Conservation (phyloP, 345 rosid genomes). For the Excoecaria agallocha region DNA sequence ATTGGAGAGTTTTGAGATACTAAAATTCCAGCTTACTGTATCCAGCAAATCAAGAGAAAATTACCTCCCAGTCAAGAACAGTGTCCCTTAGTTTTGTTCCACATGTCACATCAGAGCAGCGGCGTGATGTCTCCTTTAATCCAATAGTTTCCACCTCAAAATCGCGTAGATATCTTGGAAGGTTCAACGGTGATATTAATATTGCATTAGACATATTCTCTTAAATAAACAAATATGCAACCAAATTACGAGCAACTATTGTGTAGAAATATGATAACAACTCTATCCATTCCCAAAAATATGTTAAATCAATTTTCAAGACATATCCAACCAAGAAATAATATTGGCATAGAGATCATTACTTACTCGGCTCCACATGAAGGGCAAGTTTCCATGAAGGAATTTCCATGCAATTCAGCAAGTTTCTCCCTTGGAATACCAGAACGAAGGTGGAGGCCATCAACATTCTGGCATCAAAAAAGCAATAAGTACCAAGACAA, state of each 20-base stretch:
- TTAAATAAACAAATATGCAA: background rate
- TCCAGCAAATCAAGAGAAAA: background rate
- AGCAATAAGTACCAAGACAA: background rate
- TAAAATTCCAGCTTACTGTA: background rate
- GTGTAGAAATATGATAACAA: background rate
- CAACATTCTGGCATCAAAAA: constrained; percentile 60
- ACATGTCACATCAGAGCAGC: constrained; percentile 64
- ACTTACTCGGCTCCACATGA: constrained; percentile 79
- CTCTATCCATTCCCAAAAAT: background rate
- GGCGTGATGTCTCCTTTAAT: constrained; percentile 84
- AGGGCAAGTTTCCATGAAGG: constrained; percentile 89
- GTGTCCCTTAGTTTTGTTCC: constrained; percentile 87
- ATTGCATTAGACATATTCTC: background rate
- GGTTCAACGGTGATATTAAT: background rate
- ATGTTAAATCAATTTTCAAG: background rate
- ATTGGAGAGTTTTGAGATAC: background rate
- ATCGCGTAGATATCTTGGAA: constrained; percentile 80
- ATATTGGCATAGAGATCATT: background rate
- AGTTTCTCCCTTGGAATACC: constrained; percentile 98
- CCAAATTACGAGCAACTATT: background rate
- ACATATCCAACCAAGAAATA: background rate
- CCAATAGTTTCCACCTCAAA: constrained; percentile 97
- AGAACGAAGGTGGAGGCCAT: constrained; percentile 97
- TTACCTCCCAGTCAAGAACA: constrained; percentile 99
- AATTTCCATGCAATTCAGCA: constrained; percentile 89